Evolutionary conservation across 495 filamentous ascomycete species (phyloP).

Genomic region (Neurospora sp.): DNA sequence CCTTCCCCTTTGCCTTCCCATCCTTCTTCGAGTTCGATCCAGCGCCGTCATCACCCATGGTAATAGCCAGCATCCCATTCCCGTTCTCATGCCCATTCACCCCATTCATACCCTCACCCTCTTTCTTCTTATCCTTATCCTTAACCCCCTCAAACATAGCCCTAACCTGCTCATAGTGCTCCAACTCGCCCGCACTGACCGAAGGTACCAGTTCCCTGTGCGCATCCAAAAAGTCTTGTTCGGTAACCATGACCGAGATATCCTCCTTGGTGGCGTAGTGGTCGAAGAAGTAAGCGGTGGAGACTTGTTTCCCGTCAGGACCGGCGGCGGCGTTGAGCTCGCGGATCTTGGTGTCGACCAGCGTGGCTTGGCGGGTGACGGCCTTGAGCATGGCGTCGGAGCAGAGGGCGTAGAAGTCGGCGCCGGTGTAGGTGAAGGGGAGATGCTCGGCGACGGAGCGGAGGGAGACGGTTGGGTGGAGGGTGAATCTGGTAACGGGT

Average conservation of each 20-base stretch:
- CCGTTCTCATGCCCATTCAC: neutral
- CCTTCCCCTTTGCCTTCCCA: slow-evolving; percentile 46
- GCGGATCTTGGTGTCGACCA: slow-evolving; percentile 77
- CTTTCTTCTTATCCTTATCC: neutral
- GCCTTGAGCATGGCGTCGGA: slow-evolving; percentile 98
- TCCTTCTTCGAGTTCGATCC: slow-evolving; percentile 16
- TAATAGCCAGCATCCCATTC: neutral
- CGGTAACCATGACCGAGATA: slow-evolving; percentile 73
- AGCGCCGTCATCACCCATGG: slow-evolving; percentile 5
- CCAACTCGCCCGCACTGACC: slow-evolving; percentile 85
- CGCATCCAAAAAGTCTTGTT: slow-evolving; percentile 76
- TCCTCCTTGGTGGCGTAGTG: slow-evolving; percentile 77
- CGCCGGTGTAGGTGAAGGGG: slow-evolving; percentile 94
- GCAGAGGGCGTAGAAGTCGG: slow-evolving; percentile 92
- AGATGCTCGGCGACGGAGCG: slow-evolving; percentile 61
- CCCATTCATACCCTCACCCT: neutral
- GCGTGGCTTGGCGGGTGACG: slow-evolving; percentile 77
- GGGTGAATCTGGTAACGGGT: slow-evolving; percentile 53
- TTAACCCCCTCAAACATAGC: slow-evolving; percentile 57
- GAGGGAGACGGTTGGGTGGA: slow-evolving; percentile 68
- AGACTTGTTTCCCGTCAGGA: slow-evolving; percentile 33
- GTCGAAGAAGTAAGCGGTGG: slow-evolving; percentile 90
- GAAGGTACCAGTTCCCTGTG: slow-evolving; percentile 79
- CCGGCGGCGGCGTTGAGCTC: slow-evolving; percentile 39
- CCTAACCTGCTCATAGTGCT: slow-evolving; percentile 81